Evolutionary conservation across 1,139 yeast genomes (phyloP), one percentile per base, ranked within the genome.

Genomic region (Fermentozyma sake): DNA sequence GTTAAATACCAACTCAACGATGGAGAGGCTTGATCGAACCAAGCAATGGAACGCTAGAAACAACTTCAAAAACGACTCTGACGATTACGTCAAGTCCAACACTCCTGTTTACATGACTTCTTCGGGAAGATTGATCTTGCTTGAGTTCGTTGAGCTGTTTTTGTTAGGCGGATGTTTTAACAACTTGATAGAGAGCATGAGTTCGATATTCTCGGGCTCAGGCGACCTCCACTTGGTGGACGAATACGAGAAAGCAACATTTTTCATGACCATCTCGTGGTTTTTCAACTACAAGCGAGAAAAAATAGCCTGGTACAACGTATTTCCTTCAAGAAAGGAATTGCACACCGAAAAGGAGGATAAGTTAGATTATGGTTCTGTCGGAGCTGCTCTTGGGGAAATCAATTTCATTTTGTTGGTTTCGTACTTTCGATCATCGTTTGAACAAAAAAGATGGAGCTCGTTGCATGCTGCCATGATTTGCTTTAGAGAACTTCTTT

Each of bases 151-250:
- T 12, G 73, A 74, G 15, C 58, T 52, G 30, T 54, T 66, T 31
- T 80, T 89, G 40, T 57, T 76, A 4, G 87, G 85, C 28, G 82
- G 87, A 10, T 77, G 89, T 14, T 86, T 84, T 56, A 84, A 85
- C 45, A 76, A 76, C 16, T 53, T 87, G 20, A 61, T 83, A 23
- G 61, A 62, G 20, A 58, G 70, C 12, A 54, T 79, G 7, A 63
- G 82, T 10, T 71, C 69, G 38, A 52, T 67, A 7, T 47, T 61
- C 28, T 40, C 57, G 2, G 51, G 66, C 63, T 34, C 65, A 48
- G 33, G 58, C 51, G 47, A 83, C 63, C 45, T 60, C 15, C 40
- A 46, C 1, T 38, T 43, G 6, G 40, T 60, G 11, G 67, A 63
- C 31, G 57, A 56, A 13, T 54, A 59, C 26, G 68, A 66, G 28